Conservation (phyloP, 371 early-diverging fungal species). For the Ecytonucleospora hepatopenaei region DNA sequence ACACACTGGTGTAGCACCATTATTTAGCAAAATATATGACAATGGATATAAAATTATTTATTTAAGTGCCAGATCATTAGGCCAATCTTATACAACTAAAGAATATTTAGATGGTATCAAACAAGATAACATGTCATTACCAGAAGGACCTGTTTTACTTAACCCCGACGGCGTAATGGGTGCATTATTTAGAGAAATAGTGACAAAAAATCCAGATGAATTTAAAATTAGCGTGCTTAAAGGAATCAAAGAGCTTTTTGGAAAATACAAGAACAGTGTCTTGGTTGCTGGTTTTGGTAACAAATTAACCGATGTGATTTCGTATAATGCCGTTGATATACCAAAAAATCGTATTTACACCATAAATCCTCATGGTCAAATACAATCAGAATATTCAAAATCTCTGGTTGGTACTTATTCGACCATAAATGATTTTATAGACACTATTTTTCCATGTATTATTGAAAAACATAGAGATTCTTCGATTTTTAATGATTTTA, state of each 20-base stretch:
- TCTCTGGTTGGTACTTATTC: slow-evolving; percentile 25
- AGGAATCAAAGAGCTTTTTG: slow-evolving; percentile 73
- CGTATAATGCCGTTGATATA: slow-evolving; percentile 80
- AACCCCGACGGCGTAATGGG: slow-evolving; percentile 83
- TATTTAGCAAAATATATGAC: slow-evolving; percentile 76
- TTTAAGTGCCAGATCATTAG: slow-evolving; percentile 84
- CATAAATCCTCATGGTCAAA: slow-evolving; percentile 75
- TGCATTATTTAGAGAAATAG: slow-evolving; percentile 69
- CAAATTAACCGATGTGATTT: slow-evolving; percentile 76
- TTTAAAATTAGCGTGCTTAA: slow-evolving; percentile 88
- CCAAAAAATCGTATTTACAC: slow-evolving; percentile 85
- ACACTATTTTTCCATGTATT: slow-evolving; percentile 78
- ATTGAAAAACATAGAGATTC: slow-evolving; percentile 10
- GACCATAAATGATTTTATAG: slow-evolving; percentile 68
- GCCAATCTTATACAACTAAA: slow-evolving; percentile 73
- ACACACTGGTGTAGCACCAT: slow-evolving; percentile 79
- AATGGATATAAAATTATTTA: slow-evolving; percentile 92
- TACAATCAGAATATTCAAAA: slow-evolving; percentile 65
- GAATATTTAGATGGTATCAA: slow-evolving; percentile 74
- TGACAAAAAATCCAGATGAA: slow-evolving; percentile 79
- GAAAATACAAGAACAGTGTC: not conserved
- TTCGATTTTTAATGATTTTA: slow-evolving; percentile 26
- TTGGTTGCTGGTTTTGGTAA: slow-evolving; percentile 98
- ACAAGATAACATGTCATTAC: slow-evolving; percentile 73
- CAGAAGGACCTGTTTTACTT: slow-evolving; percentile 88